A percentile compares a stretch with the other conserved stretches of the same genome.
phyloP scores from a whole-genome alignment of 805 yeast genomes.

The Hanseniaspora meyeri region DNA sequence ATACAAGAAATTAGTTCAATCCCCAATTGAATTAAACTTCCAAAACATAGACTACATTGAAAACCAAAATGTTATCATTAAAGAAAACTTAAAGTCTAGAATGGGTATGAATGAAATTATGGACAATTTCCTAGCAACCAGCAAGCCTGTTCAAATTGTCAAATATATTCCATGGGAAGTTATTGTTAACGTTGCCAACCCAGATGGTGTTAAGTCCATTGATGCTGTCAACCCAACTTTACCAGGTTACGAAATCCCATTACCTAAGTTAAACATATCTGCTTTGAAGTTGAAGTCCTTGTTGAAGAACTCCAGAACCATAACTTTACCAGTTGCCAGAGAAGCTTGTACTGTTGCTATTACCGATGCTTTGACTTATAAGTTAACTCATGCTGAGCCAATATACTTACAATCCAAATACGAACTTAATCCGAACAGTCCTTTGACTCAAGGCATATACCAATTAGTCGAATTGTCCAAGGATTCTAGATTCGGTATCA shows the following conservation, averaged over 20 bases:
- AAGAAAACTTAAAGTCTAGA: slow-evolving; percentile 47
- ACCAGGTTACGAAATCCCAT: slow-evolving; percentile 64
- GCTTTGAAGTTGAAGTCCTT: slow-evolving; percentile 55
- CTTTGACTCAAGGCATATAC: slow-evolving; percentile 34
- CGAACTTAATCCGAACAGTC: slow-evolving; percentile 42
- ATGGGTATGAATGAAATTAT: slow-evolving; percentile 70
- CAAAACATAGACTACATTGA: slow-evolving; percentile 20
- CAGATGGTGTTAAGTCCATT: slow-evolving; percentile 54
- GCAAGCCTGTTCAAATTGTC: slow-evolving; percentile 60
- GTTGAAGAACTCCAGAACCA: slow-evolving; percentile 38
- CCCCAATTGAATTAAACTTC: slow-evolving; percentile 15
- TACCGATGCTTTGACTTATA: slow-evolving; percentile 50
- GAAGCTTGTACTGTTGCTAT: slow-evolving; percentile 67
- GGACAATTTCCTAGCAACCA: slow-evolving; percentile 65
- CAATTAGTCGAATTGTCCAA: slow-evolving; percentile 48
- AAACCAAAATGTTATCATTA: slow-evolving; percentile 33
- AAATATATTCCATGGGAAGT: slow-evolving; percentile 60
- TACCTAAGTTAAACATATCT: slow-evolving; percentile 61
- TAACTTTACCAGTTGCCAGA: slow-evolving; percentile 53
- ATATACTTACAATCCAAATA: slow-evolving; percentile 78
- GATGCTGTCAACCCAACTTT: slow-evolving; percentile 55
- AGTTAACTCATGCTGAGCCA: slow-evolving; percentile 53
- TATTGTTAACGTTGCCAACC: slow-evolving; percentile 50
- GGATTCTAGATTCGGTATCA: slow-evolving; percentile 59
- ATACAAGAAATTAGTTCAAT: slow-evolving; percentile 24